Conservation (phyloP, 2,329 filamentous ascomycete species). For the Ascochyta pisi region DNA sequence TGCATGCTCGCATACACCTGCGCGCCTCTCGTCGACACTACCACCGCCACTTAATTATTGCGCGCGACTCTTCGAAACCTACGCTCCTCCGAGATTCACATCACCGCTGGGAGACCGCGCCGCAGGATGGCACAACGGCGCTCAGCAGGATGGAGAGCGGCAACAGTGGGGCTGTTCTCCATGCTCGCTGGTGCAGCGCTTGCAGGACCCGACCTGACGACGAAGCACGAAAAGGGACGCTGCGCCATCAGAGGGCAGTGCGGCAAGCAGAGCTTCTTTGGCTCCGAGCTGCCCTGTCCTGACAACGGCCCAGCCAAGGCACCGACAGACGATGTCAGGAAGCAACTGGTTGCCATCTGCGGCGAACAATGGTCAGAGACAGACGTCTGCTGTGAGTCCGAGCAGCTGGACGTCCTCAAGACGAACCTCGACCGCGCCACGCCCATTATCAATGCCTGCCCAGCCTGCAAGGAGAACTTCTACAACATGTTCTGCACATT, state of each 20-base stretch:
- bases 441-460: conserved; percentile 88
- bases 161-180: conserved; percentile 38
- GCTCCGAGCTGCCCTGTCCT: conserved; percentile 86
- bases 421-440: conserved; percentile 87
- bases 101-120: background rate
- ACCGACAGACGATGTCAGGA: conserved; percentile 73
- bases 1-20: background rate
- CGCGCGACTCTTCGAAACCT: background rate
- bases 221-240: conserved; percentile 81
- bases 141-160: conserved; percentile 32
- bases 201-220: conserved; percentile 43
- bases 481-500: conserved; percentile 98
- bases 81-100: background rate
- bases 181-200: conserved; percentile 37
- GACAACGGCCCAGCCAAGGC: conserved; percentile 84
- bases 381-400: conserved; percentile 81
- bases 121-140: conserved; percentile 30
- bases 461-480: conserved; percentile 97
- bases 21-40: background rate
- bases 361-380: conserved; percentile 85
- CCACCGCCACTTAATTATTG: background rate
- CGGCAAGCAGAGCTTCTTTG: conserved; percentile 89
- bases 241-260: conserved; percentile 93
- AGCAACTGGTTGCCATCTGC: conserved; percentile 83
- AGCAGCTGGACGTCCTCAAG: conserved; percentile 82